Evolutionary conservation across 176 grass and related monocot genomes (phyloP).

Genomic region (Guadua angustifolia): DNA sequence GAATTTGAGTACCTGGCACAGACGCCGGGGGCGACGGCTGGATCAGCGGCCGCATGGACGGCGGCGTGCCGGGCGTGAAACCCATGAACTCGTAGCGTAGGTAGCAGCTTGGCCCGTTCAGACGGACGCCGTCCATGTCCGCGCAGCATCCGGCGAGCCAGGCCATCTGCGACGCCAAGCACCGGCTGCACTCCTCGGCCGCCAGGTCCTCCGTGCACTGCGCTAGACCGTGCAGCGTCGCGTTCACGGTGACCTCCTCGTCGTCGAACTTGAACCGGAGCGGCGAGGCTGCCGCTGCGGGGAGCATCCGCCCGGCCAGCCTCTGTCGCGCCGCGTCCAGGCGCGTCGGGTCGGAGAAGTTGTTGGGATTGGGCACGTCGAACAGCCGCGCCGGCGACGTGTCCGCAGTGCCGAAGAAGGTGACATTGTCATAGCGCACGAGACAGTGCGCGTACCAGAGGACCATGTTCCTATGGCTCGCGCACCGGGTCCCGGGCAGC

Average conservation of each 20-base stretch:
- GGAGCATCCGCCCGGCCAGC: slow-evolving; percentile 16
- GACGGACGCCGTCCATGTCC: slow-evolving; percentile 34
- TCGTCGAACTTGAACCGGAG: slow-evolving; percentile 10
- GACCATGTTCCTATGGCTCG: neutral
- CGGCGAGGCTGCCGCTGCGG: slow-evolving; percentile 13
- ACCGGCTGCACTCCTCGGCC: slow-evolving; percentile 32
- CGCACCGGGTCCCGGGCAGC: slow-evolving; percentile 1
- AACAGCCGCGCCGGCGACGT: neutral
- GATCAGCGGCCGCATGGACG: slow-evolving; percentile 19
- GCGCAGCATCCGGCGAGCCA: slow-evolving; percentile 39
- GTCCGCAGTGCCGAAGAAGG: slow-evolving; percentile 37
- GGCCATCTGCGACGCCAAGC: slow-evolving; percentile 23
- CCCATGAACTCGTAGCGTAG: slow-evolving; percentile 41
- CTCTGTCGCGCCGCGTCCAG: neutral
- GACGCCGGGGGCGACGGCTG: neutral
- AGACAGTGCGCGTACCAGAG: slow-evolving; percentile 47
- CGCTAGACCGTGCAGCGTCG: slow-evolving; percentile 36
- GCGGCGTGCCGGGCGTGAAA: neutral
- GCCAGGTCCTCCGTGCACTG: slow-evolving; percentile 46
- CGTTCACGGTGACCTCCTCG: slow-evolving; percentile 19
- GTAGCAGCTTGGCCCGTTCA: slow-evolving; percentile 39
- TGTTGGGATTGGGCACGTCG: slow-evolving; percentile 29
- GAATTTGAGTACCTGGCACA: neutral
- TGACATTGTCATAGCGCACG: slow-evolving; percentile 32
- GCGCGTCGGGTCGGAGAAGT: slow-evolving; percentile 19